A percentile compares a stretch with the other conserved stretches of the same genome.
Conservation (phyloP, 495 filamentous ascomycete genomes). For the Annulohypoxylon maeteangense region DNA sequence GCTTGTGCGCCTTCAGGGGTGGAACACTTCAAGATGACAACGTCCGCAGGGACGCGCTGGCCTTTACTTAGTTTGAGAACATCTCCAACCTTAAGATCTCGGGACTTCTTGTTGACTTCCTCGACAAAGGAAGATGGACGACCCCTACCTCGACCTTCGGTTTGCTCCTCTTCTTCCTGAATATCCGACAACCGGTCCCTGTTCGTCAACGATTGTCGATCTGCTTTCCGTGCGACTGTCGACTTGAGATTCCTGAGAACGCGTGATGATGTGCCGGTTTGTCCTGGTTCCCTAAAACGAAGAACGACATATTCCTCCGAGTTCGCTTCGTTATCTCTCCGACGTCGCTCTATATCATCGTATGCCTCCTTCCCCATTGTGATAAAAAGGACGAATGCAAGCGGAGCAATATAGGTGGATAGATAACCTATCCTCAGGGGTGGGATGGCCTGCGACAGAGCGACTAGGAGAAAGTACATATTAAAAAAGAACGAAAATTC, state of each 20-base stretch:
- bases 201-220: conserved; percentile 42
- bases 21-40: conserved; percentile 88
- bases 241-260: conserved; percentile 53
- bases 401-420: conserved; percentile 90
- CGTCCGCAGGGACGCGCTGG: conserved; percentile 91
- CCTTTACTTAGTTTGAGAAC: conserved; percentile 91
- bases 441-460: conserved; percentile 90
- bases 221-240: conserved; percentile 46
- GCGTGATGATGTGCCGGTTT: conserved; percentile 43
- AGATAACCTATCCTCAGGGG: conserved; percentile 91
- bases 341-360: conserved; percentile 88
- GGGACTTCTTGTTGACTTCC: conserved; percentile 80
- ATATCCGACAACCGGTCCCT: conserved; percentile 61
- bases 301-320: conserved; percentile 88
- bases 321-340: conserved; percentile 93
- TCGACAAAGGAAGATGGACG: conserved; percentile 57
- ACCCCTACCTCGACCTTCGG: conserved; percentile 53
- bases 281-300: conserved; percentile 65
- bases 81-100: conserved; percentile 94
- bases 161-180: conserved; percentile 64
- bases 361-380: conserved; percentile 95
- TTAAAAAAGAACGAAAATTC: conserved; percentile 99
- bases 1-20: conserved; percentile 65
- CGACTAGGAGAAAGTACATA: conserved; percentile 96
- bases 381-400: conserved; percentile 90